A percentile compares a stretch with the other conserved stretches of the same genome.
Evolutionary conservation across 2,329 filamentous ascomycete species (phyloP).

Genomic region (Diaporthe citriasiana): DNA sequence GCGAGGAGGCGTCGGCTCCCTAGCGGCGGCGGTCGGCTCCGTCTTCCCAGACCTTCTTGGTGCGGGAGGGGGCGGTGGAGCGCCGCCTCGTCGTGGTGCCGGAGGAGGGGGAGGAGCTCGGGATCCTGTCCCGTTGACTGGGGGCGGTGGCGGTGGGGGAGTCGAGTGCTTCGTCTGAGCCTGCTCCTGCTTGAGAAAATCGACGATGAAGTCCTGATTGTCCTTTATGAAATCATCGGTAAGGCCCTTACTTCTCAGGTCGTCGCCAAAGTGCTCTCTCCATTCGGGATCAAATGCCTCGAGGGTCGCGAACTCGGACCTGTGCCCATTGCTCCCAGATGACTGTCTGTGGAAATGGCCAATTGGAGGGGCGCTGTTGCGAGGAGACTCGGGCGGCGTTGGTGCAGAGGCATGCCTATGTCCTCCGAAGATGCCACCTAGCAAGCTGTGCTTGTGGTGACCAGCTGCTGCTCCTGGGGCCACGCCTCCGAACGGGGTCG

Average conservation of each 20-base stretch:
- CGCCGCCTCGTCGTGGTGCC: constrained; percentile 51
- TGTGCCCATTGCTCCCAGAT: constrained; percentile 61
- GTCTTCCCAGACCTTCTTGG: constrained; percentile 70
- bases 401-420: constrained; percentile 72
- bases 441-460: constrained; percentile 60
- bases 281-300: constrained; percentile 76
- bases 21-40: constrained; percentile 55
- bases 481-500: constrained; percentile 78
- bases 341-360: constrained; percentile 55
- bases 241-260: constrained; percentile 72
- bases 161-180: constrained; percentile 60
- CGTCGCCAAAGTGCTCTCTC: constrained; percentile 76
- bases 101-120: constrained; percentile 60
- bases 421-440: constrained; percentile 74
- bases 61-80: constrained; percentile 68
- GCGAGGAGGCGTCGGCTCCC: constrained; percentile 72
- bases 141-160: constrained; percentile 51
- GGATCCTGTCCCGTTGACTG: constrained; percentile 54
- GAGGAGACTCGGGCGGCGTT: constrained; percentile 71
- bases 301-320: constrained; percentile 72
- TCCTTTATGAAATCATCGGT: constrained; percentile 77
- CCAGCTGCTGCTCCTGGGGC: constrained; percentile 55
- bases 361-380: constrained; percentile 56
- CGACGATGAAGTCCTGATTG: constrained; percentile 77
- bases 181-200: constrained; percentile 73